Evolutionary conservation across 2,329 filamentous ascomycete genomes (phyloP), one percentile per base, ranked within the genome.

Genomic region (Clarireedia paspali): DNA sequence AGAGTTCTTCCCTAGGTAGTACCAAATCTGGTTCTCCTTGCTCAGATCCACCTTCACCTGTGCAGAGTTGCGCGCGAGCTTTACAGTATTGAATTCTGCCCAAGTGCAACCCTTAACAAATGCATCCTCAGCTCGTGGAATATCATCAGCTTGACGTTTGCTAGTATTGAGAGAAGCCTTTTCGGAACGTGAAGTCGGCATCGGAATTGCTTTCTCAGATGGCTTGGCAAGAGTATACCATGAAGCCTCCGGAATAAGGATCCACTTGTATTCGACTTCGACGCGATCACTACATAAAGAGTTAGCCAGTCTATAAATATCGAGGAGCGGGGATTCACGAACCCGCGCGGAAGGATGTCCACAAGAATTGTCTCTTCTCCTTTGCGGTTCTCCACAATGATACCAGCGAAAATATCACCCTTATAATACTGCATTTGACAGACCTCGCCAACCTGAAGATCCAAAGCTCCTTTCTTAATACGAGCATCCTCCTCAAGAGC

Each of bases 341-440:
- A 91, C 84, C 89, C 88, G 70, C 87, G 85, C 38, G 94, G 92
- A 63, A 97, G 76, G 60, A 96, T 80, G 64, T 95, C 88, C 42
- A 97, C 72, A 27, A 96, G 75, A 23, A 95, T 72, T 56, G 79
- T 87, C 68, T 88, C 81, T 73, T 96, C 92, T 53, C 82, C 82
- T 17, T 73, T 74, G 57, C 88, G 78, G 63, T 96, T 97, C 72
- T 96, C 89, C 24, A 94, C 78, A 48, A 99, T 85, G 53, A 90
- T 77, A 52, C 91, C 94, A 39, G 91, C 94, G 71, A 95, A 95
- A 44, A 97, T 94, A 56, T 97, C 89, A 39, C 88, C 85, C 68
- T 85, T 82, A 72, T 87, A 76, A 68, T 87, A 87, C 71, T 99
- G 94, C 68, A 94, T 81, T 69, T 99, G 94, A 61, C 94, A 87